phyloP scores from a whole-genome alignment of 2,329 filamentous ascomycete species.

The Pseudocercospora pini-densiflorae region DNA sequence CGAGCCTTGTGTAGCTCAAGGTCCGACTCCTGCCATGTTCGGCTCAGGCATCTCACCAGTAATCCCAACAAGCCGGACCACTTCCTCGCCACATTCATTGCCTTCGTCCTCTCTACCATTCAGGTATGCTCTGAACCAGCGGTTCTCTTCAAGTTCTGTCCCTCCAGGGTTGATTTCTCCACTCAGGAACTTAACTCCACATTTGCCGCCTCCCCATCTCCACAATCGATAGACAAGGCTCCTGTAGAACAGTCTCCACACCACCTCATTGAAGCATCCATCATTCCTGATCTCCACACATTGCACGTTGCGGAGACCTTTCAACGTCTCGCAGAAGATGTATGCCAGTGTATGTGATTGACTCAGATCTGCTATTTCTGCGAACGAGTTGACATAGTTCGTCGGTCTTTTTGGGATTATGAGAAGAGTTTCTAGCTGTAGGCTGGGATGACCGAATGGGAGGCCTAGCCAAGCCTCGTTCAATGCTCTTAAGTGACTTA shows the following conservation, averaged over 20 bases:
- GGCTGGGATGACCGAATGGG: conserved; percentile 39
- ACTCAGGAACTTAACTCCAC: conserved; percentile 37
- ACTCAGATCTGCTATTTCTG: conserved; percentile 42
- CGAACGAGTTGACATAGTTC: conserved; percentile 34
- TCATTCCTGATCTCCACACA: conserved; percentile 39
- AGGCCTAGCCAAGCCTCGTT: conserved; percentile 42
- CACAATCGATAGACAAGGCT: conserved; percentile 40
- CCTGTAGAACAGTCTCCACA: conserved; percentile 42
- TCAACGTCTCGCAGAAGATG: conserved; percentile 42
- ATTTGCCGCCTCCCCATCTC: conserved; percentile 40
- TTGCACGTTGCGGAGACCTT: conserved; percentile 36
- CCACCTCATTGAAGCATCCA: conserved; percentile 39
- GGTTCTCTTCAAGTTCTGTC: conserved; percentile 16
- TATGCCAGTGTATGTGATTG: conserved; percentile 44
- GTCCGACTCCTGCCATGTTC: conserved; percentile 28
- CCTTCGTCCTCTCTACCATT: conserved; percentile 21
- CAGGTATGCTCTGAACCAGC: conserved; percentile 27
- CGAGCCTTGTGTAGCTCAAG: conserved; percentile 6
- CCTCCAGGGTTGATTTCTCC: conserved; percentile 22
- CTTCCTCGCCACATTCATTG: conserved; percentile 36
- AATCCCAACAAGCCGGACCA: conserved; percentile 32
- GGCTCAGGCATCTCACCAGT: conserved; percentile 28
- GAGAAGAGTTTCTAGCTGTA: conserved; percentile 39
- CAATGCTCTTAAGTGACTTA: conserved; percentile 38
- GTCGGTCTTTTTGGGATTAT: conserved; percentile 40